phyloP scores from a whole-genome alignment of 2,329 filamentous ascomycete species.

The Thielaviopsis euricoi region DNA sequence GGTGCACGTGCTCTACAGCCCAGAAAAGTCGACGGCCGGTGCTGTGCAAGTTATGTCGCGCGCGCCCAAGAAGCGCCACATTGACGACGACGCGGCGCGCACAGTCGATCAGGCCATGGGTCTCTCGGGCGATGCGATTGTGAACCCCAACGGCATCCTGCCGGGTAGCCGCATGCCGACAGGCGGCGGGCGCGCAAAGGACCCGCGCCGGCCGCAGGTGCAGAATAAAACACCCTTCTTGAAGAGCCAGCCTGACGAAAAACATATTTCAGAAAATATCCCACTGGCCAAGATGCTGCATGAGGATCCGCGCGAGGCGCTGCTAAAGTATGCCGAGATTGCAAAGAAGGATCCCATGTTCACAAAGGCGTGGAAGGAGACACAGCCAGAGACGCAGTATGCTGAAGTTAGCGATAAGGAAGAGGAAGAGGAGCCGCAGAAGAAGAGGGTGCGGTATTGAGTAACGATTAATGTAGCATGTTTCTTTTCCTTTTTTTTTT shows the following conservation, averaged over 20 bases:
- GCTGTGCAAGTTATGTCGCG: slow-evolving; percentile 82
- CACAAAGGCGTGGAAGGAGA: slow-evolving; percentile 82
- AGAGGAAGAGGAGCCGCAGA: slow-evolving; percentile 47
- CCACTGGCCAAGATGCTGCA: slow-evolving; percentile 83
- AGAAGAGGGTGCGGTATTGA: slow-evolving; percentile 41
- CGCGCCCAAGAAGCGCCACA: slow-evolving; percentile 83
- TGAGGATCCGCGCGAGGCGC: slow-evolving; percentile 84
- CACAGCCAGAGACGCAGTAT: slow-evolving; percentile 84
- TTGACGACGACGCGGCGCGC: slow-evolving; percentile 79
- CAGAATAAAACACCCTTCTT: slow-evolving; percentile 78
- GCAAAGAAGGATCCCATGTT: slow-evolving; percentile 88
- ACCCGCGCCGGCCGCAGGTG: slow-evolving; percentile 72
- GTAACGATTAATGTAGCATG: background rate
- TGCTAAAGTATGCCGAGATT: slow-evolving; percentile 88
- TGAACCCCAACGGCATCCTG: slow-evolving; percentile 48
- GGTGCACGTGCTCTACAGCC: slow-evolving; percentile 81
- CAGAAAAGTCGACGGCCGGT: slow-evolving; percentile 62
- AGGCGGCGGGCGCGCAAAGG: slow-evolving; percentile 56
- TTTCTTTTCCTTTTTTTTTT: too few species aligned
- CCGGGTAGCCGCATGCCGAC: slow-evolving; percentile 38
- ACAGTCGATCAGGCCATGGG: slow-evolving; percentile 73
- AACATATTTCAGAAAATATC: slow-evolving; percentile 75
- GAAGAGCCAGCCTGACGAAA: slow-evolving; percentile 77
- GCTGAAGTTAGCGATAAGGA: slow-evolving; percentile 80
- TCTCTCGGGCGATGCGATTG: slow-evolving; percentile 66